Base-by-base conservation (phyloP, 2,329 filamentous ascomycete species). In the Trichophaea hybrida region DNA sequence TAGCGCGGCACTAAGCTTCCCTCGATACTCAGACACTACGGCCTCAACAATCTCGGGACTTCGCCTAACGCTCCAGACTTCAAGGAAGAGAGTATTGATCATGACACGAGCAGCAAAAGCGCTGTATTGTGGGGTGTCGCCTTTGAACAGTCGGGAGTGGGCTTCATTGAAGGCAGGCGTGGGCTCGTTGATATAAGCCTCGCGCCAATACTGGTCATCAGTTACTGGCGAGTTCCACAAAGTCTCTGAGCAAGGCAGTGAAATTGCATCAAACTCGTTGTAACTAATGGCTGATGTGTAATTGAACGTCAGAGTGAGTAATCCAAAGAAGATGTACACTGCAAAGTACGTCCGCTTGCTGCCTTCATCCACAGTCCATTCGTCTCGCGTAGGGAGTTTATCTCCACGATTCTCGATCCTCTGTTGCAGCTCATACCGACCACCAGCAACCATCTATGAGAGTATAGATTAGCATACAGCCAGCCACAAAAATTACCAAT, bases 21-120 rank as follows among this genome's bases (percentile, higher is more conserved):
- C 64, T 38, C 64, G 64, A 80, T 95, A 97, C 75, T 97, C 93
- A 2, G 91, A 94, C 49, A 97, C 91, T 43, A 97, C 90, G 70
- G 97, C 91, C 74, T 97, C 93, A 44, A 97, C 78, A 55, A 91
- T 90, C 72, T 97, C 90, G n/a, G 91, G 91, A 72, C 88, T 96
- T 70, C 93, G 87, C 80, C 96, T 96, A 76, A 97, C 88, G 71
- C 95, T 94, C 93, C 93, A 98, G 2, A 97, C 91, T 73, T 97
- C 93, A 53, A 98, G 79, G 78, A 97, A 98, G 65, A 98, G 78
- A 8, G 93, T 91, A 70, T 97, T 98, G 78, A 97, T 96, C 88
- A 98, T 94, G 65, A 97, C 88, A 64, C 93, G 88, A 8, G 93
- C 94, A 4, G 90, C 91, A 71, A 97, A 98, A 1, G 91, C 91